These are phyloP conservation scores for Curvularia hawaiiensis DNA, from an alignment of 2,329 filamentous ascomycete species.

Conservation along the genomic window DNA sequence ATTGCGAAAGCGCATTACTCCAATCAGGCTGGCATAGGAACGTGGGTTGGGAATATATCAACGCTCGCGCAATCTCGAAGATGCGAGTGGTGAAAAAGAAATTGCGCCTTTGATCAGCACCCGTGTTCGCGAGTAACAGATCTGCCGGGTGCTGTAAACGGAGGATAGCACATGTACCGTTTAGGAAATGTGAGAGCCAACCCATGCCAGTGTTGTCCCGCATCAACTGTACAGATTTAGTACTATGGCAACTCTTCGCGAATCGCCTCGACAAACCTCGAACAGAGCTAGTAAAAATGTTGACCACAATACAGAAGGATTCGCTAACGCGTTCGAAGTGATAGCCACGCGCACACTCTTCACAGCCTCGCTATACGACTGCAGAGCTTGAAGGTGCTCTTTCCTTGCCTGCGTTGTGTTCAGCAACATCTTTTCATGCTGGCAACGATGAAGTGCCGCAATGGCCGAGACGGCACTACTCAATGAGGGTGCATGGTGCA, in stretches of 20 bases:
- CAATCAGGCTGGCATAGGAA: constrained; percentile 30
- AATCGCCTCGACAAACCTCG: neutral
- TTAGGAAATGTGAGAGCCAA: constrained; percentile 37
- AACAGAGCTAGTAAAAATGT: neutral
- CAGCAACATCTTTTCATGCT: neutral
- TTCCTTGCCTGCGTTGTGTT: neutral
- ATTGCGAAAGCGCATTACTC: constrained; percentile 21
- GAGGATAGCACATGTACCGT: constrained; percentile 35
- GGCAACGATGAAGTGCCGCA: neutral
- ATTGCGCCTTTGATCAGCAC: constrained; percentile 16
- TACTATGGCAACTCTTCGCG: neutral
- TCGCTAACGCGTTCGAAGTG: neutral
- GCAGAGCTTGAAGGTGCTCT: neutral
- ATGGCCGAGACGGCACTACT: constrained; percentile 1
- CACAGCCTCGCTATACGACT: neutral
- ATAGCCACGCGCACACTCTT: neutral
- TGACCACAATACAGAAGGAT: neutral
- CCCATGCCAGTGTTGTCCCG: constrained; percentile 32
- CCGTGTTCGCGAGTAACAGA: constrained; percentile 6
- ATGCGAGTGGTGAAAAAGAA: constrained; percentile 37
- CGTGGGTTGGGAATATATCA: constrained; percentile 32
- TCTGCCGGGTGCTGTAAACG: constrained; percentile 24
- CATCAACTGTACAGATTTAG: constrained; percentile 28
- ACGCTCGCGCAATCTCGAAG: constrained; percentile 35
- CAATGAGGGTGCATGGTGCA: constrained; percentile 21